A percentile compares a stretch with the other conserved stretches of the same genome.
These are phyloP conservation scores for Coprinellus micaceus DNA, from an alignment of 768 basidiomycete genomes.

Conservation along the genomic window DNA sequence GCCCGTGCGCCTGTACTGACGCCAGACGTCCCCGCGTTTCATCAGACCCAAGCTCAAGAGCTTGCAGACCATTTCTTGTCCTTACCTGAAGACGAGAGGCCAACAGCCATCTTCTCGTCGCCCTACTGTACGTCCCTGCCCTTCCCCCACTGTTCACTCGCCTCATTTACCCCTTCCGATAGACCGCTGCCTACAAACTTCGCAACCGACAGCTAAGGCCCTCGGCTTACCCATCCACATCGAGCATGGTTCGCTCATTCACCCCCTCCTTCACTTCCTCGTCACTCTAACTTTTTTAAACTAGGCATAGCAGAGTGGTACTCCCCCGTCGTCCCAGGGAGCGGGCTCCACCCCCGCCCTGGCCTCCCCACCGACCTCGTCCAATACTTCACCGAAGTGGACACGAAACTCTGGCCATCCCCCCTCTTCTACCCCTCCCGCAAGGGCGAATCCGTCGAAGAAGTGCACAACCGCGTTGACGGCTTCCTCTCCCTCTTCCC, in stretches of 20 bases:
- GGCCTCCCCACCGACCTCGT: slow-evolving; percentile 50
- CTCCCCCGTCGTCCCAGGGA: slow-evolving; percentile 60
- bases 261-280: not conserved
- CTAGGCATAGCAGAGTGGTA: slow-evolving; percentile 78
- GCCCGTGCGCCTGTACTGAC: too few relatives aligned
- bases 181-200: slow-evolving; percentile 89
- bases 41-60: slow-evolving; percentile 68
- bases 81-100: slow-evolving; percentile 61
- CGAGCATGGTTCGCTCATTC: slow-evolving; percentile 72
- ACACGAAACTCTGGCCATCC: slow-evolving; percentile 48
- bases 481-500: slow-evolving; percentile 51
- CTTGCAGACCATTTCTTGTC: slow-evolving; percentile 60
- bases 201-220: slow-evolving; percentile 57
- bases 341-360: slow-evolving; percentile 75
- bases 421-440: slow-evolving; percentile 69
- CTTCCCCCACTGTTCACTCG: not conserved
- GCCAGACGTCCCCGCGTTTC: slow-evolving; percentile 3
- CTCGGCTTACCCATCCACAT: slow-evolving; percentile 68
- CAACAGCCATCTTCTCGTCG: slow-evolving; percentile 80
- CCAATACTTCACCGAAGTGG: slow-evolving; percentile 55
- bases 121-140: slow-evolving; percentile 61
- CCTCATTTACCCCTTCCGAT: not conserved
- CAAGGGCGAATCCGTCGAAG: slow-evolving; percentile 64
- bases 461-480: slow-evolving; percentile 57
- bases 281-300: not conserved